A percentile compares a stretch with the other conserved stretches of the same genome.
Conservation (phyloP, 2,329 filamentous ascomycete genomes). For the Colletotrichum sp. region DNA sequence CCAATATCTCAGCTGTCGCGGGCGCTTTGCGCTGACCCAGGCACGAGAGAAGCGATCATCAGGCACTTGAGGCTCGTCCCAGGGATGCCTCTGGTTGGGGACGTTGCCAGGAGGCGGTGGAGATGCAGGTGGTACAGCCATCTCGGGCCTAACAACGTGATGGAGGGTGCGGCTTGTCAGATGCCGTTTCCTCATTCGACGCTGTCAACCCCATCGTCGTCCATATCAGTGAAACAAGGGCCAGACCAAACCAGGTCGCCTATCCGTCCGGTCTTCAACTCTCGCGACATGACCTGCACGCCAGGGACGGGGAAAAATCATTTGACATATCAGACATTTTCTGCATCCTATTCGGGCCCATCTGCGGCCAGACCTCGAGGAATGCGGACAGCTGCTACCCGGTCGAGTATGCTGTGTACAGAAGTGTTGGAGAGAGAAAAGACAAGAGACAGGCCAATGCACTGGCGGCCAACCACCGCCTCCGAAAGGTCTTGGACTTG, state of each 20-base stretch:
- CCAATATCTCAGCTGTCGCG: background rate
- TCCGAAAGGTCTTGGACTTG: background rate
- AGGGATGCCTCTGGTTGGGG: conserved; percentile 5
- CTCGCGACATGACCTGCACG: conserved; percentile 15
- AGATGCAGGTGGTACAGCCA: conserved; percentile 15
- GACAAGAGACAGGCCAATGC: background rate
- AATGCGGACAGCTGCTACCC: background rate
- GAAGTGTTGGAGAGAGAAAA: background rate
- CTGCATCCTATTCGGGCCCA: background rate
- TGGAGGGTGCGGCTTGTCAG: conserved; percentile 15
- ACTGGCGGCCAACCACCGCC: background rate
- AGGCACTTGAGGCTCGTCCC: conserved; percentile 20
- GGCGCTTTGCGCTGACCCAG: conserved; percentile 15
- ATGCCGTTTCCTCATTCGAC: conserved; percentile 18
- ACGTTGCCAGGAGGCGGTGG: conserved; percentile 13
- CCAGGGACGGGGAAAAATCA: background rate
- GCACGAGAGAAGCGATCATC: conserved; percentile 16
- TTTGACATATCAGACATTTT: background rate
- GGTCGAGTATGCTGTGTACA: background rate
- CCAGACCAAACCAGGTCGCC: conserved; percentile 14
- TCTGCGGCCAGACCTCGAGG: background rate
- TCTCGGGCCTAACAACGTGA: conserved; percentile 3
- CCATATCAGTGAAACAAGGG: conserved; percentile 21
- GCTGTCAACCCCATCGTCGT: background rate
- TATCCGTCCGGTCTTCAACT: background rate